Conservation (phyloP, 2,329 filamentous ascomycete genomes). For the Intubia oerlemansii region DNA sequence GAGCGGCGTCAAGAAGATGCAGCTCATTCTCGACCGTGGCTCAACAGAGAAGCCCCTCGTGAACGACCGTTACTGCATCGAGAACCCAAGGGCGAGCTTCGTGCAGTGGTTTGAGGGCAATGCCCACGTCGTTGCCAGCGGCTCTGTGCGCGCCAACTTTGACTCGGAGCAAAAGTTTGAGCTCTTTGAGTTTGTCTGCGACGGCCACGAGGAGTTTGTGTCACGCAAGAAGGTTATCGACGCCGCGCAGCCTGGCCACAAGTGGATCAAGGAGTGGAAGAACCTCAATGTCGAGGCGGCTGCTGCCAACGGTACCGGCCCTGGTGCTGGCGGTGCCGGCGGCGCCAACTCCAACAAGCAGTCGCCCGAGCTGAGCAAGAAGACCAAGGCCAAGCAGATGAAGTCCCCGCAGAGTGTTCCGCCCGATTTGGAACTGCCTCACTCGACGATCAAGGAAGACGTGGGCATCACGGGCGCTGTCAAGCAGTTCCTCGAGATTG, state of each 20-base stretch:
- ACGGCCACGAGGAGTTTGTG: conserved; percentile 63
- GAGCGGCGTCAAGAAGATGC: conserved; percentile 67
- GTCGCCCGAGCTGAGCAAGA: conserved; percentile 48
- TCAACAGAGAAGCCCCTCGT: conserved; percentile 32
- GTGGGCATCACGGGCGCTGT: conserved; percentile 39
- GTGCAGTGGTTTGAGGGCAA: conserved; percentile 78
- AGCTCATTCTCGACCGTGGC: conserved; percentile 59
- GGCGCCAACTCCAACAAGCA: conserved; percentile 27
- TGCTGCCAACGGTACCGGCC: too few relatives aligned
- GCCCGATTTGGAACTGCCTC: conserved; percentile 38
- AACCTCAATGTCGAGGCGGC: conserved; percentile 34
- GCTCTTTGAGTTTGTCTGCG: conserved; percentile 61
- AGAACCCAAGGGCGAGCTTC: conserved; percentile 56
- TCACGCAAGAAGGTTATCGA: conserved; percentile 44
- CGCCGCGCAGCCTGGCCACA: conserved; percentile 37
- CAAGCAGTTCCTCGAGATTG: conserved; percentile 44
- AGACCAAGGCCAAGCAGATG: conserved; percentile 33
- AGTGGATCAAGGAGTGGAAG: conserved; percentile 45
- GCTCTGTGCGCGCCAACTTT: conserved; percentile 59
- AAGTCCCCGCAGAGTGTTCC: conserved; percentile 38
- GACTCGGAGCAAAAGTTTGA: conserved; percentile 64
- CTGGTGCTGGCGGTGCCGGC: too few relatives aligned
- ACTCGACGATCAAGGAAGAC: conserved; percentile 31
- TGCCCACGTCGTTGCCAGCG: conserved; percentile 63
- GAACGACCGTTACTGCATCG: conserved; percentile 49